phyloP scores from a whole-genome alignment of 768 basidiomycete species.

The Boletus barrowsii region DNA sequence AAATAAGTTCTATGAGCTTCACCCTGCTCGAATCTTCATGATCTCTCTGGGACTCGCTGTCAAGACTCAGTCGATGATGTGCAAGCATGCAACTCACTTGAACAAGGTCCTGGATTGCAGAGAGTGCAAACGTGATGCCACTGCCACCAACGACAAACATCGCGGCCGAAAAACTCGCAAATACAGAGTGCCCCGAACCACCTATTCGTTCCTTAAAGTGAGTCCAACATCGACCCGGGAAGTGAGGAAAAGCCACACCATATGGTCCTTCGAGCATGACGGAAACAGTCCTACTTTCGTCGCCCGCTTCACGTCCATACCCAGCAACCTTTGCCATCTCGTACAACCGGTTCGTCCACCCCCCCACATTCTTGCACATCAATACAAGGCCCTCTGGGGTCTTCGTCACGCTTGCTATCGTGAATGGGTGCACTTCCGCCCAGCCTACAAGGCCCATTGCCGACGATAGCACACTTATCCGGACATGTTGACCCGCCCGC shows the following conservation, averaged over 20 bases:
- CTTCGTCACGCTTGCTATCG: slow-evolving; percentile 43
- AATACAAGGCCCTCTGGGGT: slow-evolving; percentile 46
- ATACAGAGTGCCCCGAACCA: slow-evolving; percentile 44
- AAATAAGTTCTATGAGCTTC: slow-evolving; percentile 51
- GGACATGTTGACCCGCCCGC: slow-evolving; percentile 61
- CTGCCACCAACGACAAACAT: slow-evolving; percentile 59
- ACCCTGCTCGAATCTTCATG: slow-evolving; percentile 35
- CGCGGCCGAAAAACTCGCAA: slow-evolving; percentile 49
- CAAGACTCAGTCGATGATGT: background rate
- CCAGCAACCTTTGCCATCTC: slow-evolving; percentile 37
- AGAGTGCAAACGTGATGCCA: slow-evolving; percentile 56
- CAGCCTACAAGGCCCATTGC: slow-evolving; percentile 39
- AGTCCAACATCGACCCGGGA: background rate
- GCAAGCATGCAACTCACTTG: slow-evolving; percentile 21
- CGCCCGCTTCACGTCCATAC: slow-evolving; percentile 30
- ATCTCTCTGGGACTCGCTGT: slow-evolving; percentile 18
- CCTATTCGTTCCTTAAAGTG: slow-evolving; percentile 25
- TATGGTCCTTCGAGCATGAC: slow-evolving; percentile 57
- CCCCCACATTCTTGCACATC: slow-evolving; percentile 48
- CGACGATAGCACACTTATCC: slow-evolving; percentile 44
- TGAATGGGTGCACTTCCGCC: slow-evolving; percentile 52
- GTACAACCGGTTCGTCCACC: slow-evolving; percentile 47
- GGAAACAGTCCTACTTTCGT: slow-evolving; percentile 28
- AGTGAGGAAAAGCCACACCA: slow-evolving; percentile 26
- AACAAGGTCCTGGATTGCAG: slow-evolving; percentile 53